These are phyloP conservation scores for Abortiporus biennis DNA, from an alignment of 1,284 basidiomycete genomes.

Conservation along the genomic window DNA sequence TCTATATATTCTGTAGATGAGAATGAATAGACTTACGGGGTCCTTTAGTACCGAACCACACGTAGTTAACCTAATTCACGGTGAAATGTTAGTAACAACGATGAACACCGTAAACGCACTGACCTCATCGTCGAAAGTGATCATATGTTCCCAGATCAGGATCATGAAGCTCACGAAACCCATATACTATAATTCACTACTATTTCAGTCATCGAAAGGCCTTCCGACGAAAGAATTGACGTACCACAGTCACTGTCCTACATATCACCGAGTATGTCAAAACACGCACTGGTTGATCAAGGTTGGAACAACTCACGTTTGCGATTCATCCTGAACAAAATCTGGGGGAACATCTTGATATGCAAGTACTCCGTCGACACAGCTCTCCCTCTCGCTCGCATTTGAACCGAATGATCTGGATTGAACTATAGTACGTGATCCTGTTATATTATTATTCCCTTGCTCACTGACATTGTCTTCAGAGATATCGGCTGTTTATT, in stretches of 20 bases:
- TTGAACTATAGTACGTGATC: too few species aligned
- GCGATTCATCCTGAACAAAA: slow-evolving; percentile 6
- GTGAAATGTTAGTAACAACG: neutral
- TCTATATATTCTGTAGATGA: neutral
- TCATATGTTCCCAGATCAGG: slow-evolving; percentile 42
- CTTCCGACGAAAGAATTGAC: neutral
- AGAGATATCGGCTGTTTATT: too few species aligned
- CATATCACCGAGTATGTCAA: neutral
- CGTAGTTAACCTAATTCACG: slow-evolving; percentile 33
- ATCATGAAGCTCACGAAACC: slow-evolving; percentile 42
- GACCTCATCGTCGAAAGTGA: slow-evolving; percentile 43
- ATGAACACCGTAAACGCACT: neutral
- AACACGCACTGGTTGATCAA: neutral
- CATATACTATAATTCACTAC: slow-evolving; percentile 31
- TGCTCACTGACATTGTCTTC: too few species aligned
- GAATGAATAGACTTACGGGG: slow-evolving; percentile 26
- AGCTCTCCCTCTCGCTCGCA: too few species aligned
- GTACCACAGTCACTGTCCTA: slow-evolving; percentile 12
- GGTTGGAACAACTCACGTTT: slow-evolving; percentile 8
- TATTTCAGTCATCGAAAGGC: neutral
- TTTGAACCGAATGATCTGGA: too few species aligned
- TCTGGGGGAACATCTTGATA: slow-evolving; percentile 1
- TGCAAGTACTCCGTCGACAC: neutral
- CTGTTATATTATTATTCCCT: too few species aligned
- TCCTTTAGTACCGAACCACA: slow-evolving; percentile 45